Conservation (phyloP, 768 basidiomycete genomes). For the Phylloporus rhodoxanthus region DNA sequence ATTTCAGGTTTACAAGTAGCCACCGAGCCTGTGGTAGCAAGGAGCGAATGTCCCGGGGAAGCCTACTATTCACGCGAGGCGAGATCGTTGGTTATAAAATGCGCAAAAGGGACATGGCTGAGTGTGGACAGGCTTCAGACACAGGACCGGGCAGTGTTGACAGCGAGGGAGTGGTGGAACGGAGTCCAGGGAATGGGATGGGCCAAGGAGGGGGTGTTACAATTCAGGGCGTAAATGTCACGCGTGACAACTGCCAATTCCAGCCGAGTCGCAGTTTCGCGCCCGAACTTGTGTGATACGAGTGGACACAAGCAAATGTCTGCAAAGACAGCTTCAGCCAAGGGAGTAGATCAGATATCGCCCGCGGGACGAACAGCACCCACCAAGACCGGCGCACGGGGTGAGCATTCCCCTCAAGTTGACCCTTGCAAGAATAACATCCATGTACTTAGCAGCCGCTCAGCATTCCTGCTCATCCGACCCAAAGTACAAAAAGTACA, state of each 20-base stretch:
- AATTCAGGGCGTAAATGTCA: slow-evolving; percentile 10
- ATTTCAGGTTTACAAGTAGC: slow-evolving; percentile 18
- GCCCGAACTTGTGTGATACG: slow-evolving; percentile 11
- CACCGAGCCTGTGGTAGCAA: not conserved
- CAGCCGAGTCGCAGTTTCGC: not conserved
- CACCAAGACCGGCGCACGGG: slow-evolving; percentile 26
- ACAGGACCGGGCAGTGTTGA: slow-evolving; percentile 50
- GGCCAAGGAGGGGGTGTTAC: slow-evolving; percentile 16
- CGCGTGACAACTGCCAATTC: slow-evolving; percentile 14
- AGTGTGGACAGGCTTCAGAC: slow-evolving; percentile 54
- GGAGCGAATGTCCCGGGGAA: slow-evolving; percentile 31
- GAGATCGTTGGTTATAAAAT: slow-evolving; percentile 46
- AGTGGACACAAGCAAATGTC: slow-evolving; percentile 17
- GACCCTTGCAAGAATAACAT: not conserved
- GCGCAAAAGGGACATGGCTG: slow-evolving; percentile 48
- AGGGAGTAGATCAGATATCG: slow-evolving; percentile 16
- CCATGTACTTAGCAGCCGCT: slow-evolving; percentile 40
- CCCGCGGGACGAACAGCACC: slow-evolving; percentile 3
- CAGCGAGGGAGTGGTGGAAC: slow-evolving; percentile 75
- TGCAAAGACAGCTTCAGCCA: slow-evolving; percentile 10
- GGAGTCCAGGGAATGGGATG: slow-evolving; percentile 41
- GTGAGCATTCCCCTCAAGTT: slow-evolving; percentile 16
- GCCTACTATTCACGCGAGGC: slow-evolving; percentile 38
- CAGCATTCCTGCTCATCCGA: slow-evolving; percentile 65
- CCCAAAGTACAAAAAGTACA: slow-evolving; percentile 92